Evolutionary conservation across 345 rosid species (phyloP).

Genomic region (Eucalyptus melliodora): DNA sequence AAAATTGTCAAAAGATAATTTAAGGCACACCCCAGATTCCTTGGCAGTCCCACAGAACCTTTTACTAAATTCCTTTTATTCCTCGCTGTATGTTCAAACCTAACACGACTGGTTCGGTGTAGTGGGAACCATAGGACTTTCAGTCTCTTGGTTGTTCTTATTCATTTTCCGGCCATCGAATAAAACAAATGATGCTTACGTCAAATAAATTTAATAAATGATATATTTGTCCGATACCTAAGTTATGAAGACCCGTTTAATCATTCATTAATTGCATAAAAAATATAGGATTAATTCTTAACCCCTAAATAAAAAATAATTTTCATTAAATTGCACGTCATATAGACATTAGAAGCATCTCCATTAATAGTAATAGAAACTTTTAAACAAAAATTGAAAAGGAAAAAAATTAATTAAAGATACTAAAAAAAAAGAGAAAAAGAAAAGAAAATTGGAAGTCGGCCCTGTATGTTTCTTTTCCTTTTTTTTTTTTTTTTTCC

Average conservation of each 20-base stretch:
- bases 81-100: neutral
- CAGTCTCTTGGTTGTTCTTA: neutral
- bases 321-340: rapidly evolving
- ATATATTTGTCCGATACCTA: rapidly evolving
- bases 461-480: no score
- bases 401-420: no score
- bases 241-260: rapidly evolving
- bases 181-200: neutral
- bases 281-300: no score
- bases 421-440: no score
- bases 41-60: neutral
- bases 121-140: neutral
- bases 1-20: neutral
- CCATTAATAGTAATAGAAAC: no score
- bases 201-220: neutral
- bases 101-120: neutral
- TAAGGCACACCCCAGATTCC: neutral
- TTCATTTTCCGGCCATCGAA: neutral
- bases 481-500: no score
- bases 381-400: no score
- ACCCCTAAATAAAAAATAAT: no score
- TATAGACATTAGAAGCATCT: no score
- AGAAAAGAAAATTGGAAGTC: no score
- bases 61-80: neutral
- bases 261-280: no score